Evolutionary conservation across 2,329 filamentous ascomycete genomes (phyloP), one percentile per base, ranked within the genome.

Genomic region (Hypomyces rosellus): DNA sequence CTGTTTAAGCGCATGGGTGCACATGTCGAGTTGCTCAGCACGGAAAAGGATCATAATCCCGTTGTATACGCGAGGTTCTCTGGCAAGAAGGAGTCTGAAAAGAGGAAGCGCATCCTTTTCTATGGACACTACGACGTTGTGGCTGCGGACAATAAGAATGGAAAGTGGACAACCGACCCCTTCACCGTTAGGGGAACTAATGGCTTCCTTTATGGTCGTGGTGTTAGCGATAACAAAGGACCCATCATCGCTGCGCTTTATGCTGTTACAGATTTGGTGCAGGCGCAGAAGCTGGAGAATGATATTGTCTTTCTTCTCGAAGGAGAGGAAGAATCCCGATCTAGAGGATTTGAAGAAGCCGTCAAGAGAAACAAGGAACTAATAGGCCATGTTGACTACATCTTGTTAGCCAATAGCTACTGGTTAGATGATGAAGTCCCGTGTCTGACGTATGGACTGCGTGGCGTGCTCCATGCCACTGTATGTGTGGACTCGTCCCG

Each of bases 91-190:
- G 77, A 82, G 11, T 80, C 82, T 1, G 72, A 80, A 0, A 74
- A 81, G 22, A 80, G 88, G 15, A 96, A 93, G 70, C 90, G 89
- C 30, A 88, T 97, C 8, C 73, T 99, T 0, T 99, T 99, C 65
- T 99, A 99, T 63, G 93, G 95, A 0, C 93, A 99, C 65, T 99
- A 99, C 72, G 93, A 99, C 63, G 91, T 99, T 2, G 93, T 99
- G 3, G 81, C 90, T 1, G 93, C 93, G 0, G 89, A 96, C 57
- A 84, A 86, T 36, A 87, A 87, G 55, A 83, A 85, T 51, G 80
- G 81, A 36, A 92, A 89, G 58, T 99, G 93, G 93, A 78, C 81
- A 37, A 84, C 83, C 2, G 88, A 97, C 55, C 95, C 93, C 0
- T 99, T 97, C 65, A 78, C 85, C n/a, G 78, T 97, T 62, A 86